Conservation (phyloP, 2,329 filamentous ascomycete species). For the Cladosporium sp. region DNA sequence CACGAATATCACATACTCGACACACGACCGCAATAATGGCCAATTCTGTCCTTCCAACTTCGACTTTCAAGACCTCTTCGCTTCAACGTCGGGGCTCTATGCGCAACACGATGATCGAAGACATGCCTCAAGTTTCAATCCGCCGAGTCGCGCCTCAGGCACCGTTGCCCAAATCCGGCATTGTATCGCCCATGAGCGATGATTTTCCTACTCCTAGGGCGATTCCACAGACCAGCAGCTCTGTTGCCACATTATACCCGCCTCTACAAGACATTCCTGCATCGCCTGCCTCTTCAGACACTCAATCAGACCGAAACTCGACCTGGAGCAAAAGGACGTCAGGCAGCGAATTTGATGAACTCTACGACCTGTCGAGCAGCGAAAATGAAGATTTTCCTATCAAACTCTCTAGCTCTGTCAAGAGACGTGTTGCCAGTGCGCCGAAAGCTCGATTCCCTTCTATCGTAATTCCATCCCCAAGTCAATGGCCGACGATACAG, state of each 20-base stretch:
- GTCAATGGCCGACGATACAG: constrained; percentile 54
- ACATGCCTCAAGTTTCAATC: constrained; percentile 40
- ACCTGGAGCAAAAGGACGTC: constrained; percentile 62
- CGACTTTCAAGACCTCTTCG: constrained; percentile 55
- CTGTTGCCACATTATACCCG: constrained; percentile 13
- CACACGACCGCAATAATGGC: constrained; percentile 35
- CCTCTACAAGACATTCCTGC: constrained; percentile 36
- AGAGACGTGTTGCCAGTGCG: constrained; percentile 32
- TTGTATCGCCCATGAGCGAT: constrained; percentile 44
- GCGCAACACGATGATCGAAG: constrained; percentile 64
- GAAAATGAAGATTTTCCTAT: constrained; percentile 58
- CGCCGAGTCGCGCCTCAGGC: constrained; percentile 26
- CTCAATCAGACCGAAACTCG: constrained; percentile 40
- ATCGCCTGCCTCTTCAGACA: constrained; percentile 59
- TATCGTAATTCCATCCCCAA: constrained; percentile 56
- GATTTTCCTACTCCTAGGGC: constrained; percentile 55
- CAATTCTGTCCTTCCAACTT: constrained; percentile 45
- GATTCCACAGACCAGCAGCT: not conserved
- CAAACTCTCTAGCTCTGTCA: constrained; percentile 50
- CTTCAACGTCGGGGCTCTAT: constrained; percentile 38
- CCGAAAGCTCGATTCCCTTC: constrained; percentile 50
- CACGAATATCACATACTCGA: constrained; percentile 6
- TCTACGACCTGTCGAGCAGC: constrained; percentile 82
- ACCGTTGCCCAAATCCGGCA: constrained; percentile 32
- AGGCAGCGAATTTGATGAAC: constrained; percentile 73